Conservation (phyloP, 805 yeast species). For the Phaffomyces antillensis region DNA sequence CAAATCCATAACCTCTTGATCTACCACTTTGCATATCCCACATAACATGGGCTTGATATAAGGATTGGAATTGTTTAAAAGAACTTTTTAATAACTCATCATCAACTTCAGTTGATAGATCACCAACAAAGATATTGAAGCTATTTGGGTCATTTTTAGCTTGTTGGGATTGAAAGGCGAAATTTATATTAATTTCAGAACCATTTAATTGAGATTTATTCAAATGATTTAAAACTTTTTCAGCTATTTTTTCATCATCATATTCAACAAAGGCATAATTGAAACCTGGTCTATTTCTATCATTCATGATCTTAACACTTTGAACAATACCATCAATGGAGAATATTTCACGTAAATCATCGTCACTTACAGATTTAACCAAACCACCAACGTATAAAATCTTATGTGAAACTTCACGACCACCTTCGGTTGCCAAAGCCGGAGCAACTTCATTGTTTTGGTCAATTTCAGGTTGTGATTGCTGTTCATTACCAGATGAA, state of each 20-base stretch:
- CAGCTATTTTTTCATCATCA: slow-evolving; percentile 49
- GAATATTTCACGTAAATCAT: slow-evolving; percentile 53
- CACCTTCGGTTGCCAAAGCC: slow-evolving; percentile 74
- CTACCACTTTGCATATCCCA: slow-evolving; percentile 96
- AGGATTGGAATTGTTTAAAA: slow-evolving; percentile 50
- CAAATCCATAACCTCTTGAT: slow-evolving; percentile 89
- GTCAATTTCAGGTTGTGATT: neutral
- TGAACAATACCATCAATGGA: slow-evolving; percentile 53
- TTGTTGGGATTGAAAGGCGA: slow-evolving; percentile 82
- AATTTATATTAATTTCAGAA: slow-evolving; percentile 56
- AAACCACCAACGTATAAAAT: slow-evolving; percentile 75
- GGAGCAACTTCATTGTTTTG: slow-evolving; percentile 32
- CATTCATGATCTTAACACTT: slow-evolving; percentile 64
- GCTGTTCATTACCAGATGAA: slow-evolving; percentile 2
- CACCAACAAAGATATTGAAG: slow-evolving; percentile 80
- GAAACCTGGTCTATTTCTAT: slow-evolving; percentile 64
- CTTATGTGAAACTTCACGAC: slow-evolving; percentile 68
- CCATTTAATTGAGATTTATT: slow-evolving; percentile 52
- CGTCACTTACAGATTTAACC: slow-evolving; percentile 59
- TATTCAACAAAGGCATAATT: slow-evolving; percentile 84
- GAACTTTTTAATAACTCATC: slow-evolving; percentile 61
- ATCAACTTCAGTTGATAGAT: slow-evolving; percentile 72
- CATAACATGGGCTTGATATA: slow-evolving; percentile 86
- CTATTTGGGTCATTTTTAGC: slow-evolving; percentile 44
- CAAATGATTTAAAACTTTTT: slow-evolving; percentile 50